Percentiles rank a stretch among this genome's conserved stretches.
phyloP scores from a whole-genome alignment of 805 yeast species.

The Candida berthetii region DNA sequence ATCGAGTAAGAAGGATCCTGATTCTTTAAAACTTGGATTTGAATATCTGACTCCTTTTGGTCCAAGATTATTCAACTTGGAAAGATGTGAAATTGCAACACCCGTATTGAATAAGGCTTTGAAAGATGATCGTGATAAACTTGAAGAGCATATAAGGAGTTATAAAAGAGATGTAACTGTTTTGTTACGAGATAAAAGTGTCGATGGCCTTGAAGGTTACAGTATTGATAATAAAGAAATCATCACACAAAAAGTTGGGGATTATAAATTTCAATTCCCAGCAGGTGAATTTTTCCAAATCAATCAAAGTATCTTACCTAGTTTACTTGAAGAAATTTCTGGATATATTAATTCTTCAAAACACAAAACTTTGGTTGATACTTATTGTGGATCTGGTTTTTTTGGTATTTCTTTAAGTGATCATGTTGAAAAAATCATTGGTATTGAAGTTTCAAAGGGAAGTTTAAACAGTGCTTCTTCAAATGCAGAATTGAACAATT shows the following conservation, averaged over 20 bases:
- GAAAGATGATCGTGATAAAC: slow-evolving; percentile 52
- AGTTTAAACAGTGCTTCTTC: slow-evolving; percentile 78
- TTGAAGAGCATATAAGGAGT: slow-evolving; percentile 32
- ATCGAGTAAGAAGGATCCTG: slow-evolving; percentile 40
- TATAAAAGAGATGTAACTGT: slow-evolving; percentile 85
- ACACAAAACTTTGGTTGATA: slow-evolving; percentile 73
- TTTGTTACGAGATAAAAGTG: slow-evolving; percentile 71
- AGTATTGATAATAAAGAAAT: slow-evolving; percentile 72
- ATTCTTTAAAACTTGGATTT: slow-evolving; percentile 65
- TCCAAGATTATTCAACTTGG: slow-evolving; percentile 65
- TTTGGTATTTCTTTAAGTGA: slow-evolving; percentile 79
- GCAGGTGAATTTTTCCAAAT: slow-evolving; percentile 97
- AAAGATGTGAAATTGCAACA: slow-evolving; percentile 87
- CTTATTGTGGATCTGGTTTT: slow-evolving; percentile 94
- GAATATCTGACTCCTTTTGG: slow-evolving; percentile 52
- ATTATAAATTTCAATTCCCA: slow-evolving; percentile 74
- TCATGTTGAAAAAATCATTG: slow-evolving; percentile 71
- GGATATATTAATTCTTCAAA: slow-evolving; percentile 45
- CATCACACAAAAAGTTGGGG: slow-evolving; percentile 67
- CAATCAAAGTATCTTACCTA: slow-evolving; percentile 85
- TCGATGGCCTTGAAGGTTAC: slow-evolving; percentile 38
- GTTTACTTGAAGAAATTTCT: slow-evolving; percentile 72
- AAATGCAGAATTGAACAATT: slow-evolving; percentile 68
- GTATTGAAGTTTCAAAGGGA: slow-evolving; percentile 91
- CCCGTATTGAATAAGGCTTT: slow-evolving; percentile 68